Evolutionary conservation across 805 yeast species (phyloP).

Genomic region (Candida stauntonica): DNA sequence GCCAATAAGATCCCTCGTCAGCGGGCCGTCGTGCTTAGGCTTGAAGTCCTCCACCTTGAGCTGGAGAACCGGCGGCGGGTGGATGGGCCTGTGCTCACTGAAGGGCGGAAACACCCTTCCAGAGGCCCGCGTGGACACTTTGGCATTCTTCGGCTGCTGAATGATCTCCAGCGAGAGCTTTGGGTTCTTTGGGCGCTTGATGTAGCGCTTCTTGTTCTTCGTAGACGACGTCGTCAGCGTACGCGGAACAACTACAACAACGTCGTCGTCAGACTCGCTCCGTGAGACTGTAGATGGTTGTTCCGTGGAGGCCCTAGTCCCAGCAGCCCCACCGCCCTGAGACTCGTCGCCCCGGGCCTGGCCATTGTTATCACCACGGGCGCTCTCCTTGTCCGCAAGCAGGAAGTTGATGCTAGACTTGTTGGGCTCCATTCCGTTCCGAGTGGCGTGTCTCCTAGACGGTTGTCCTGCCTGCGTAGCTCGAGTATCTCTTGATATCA

Average conservation of each 20-base stretch:
- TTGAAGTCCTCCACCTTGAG: slow-evolving; percentile 17
- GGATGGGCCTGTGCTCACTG: slow-evolving; percentile 31
- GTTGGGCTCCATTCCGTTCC: slow-evolving; percentile 8
- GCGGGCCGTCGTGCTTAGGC: slow-evolving; percentile 7
- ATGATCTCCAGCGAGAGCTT: slow-evolving; percentile 19
- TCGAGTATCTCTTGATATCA: too few species aligned
- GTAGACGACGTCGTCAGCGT: slow-evolving; percentile 7
- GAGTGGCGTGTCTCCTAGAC: background rate
- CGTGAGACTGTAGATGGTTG: background rate
- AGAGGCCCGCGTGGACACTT: slow-evolving; percentile 26
- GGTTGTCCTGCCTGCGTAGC: too few species aligned
- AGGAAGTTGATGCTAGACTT: slow-evolving; percentile 25
- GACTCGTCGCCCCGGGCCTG: too few species aligned
- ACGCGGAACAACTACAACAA: slow-evolving; percentile 12
- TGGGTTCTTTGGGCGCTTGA: slow-evolving; percentile 19
- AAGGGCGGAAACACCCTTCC: slow-evolving; percentile 24
- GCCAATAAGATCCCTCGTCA: slow-evolving; percentile 14
- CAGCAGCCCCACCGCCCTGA: too few species aligned
- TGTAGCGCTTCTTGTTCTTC: slow-evolving; percentile 11
- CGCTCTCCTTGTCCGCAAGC: slow-evolving; percentile 9
- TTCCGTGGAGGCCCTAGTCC: too few species aligned
- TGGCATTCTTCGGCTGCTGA: slow-evolving; percentile 30
- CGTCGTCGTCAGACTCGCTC: slow-evolving; percentile 5
- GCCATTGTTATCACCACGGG: too few species aligned
- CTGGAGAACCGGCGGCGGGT: slow-evolving; percentile 31